phyloP scores from a whole-genome alignment of 768 basidiomycete species.

The Mycena metata region DNA sequence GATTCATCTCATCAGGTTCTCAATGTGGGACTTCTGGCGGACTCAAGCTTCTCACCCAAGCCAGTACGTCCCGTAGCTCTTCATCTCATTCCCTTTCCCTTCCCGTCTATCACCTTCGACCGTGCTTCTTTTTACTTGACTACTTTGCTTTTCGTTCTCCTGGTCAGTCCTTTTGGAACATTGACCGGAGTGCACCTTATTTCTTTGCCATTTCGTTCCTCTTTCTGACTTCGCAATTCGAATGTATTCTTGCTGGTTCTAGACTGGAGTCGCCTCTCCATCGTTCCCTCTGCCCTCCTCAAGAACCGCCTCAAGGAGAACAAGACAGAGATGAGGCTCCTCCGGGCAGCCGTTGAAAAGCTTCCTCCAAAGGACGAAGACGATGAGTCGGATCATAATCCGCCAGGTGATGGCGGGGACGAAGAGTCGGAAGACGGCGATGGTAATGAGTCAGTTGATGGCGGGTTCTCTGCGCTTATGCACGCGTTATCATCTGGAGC shows the following conservation, averaged over 20 bases:
- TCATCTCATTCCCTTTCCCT: background rate
- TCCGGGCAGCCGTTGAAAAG: background rate
- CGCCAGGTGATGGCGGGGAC: no score
- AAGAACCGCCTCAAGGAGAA: constrained; percentile 5
- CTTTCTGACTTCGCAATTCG: no score
- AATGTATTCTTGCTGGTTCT: background rate
- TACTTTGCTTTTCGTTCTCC: no score
- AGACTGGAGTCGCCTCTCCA: constrained; percentile 18
- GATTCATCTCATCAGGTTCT: constrained; percentile 8
- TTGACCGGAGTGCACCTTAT: no score
- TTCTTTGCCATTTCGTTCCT: background rate
- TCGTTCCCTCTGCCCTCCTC: background rate
- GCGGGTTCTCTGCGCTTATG: no score
- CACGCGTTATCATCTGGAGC: no score
- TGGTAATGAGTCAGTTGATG: background rate
- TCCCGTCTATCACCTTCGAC: no score
- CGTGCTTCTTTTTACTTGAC: no score
- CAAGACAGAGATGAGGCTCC: background rate
- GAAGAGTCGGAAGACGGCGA: no score
- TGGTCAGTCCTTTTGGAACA: no score
- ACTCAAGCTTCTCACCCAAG: constrained; percentile 17
- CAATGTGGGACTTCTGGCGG: constrained; percentile 28
- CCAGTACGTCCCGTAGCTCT: constrained; percentile 31
- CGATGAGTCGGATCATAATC: no score
- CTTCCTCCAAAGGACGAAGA: background rate